Percentiles rank a stretch among this genome's conserved stretches.
Conservation (phyloP, 495 filamentous ascomycete genomes). For the Penicillium flavigenum region DNA sequence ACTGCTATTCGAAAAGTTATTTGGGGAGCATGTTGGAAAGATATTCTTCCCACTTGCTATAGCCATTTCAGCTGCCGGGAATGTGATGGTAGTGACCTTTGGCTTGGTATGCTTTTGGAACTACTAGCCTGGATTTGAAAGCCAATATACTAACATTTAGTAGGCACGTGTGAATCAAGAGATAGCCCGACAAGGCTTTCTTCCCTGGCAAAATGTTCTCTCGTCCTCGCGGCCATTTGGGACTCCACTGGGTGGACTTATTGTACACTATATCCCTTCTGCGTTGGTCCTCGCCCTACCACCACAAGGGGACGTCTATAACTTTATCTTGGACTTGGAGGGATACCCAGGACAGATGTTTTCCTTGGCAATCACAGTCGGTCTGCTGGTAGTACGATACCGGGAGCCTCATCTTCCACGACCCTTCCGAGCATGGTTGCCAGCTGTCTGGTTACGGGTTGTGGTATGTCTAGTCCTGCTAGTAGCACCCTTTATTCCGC, state of each 20-base stretch:
- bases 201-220: constrained; percentile 61
- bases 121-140: background rate
- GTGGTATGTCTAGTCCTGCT: constrained; percentile 35
- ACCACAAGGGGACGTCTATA: constrained; percentile 64
- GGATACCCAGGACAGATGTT: constrained; percentile 66
- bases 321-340: constrained; percentile 72
- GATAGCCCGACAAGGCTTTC: constrained; percentile 65
- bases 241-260: constrained; percentile 63
- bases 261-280: constrained; percentile 68
- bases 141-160: background rate
- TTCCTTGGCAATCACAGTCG: constrained; percentile 56
- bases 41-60: constrained; percentile 62
- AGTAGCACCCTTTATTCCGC: constrained; percentile 44
- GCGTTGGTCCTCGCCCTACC: constrained; percentile 64
- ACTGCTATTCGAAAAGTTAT: constrained; percentile 65
- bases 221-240: constrained; percentile 67
- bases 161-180: constrained; percentile 71
- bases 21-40: constrained; percentile 58
- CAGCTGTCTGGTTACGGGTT: constrained; percentile 43
- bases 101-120: constrained; percentile 46
- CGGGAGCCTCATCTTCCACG: constrained; percentile 59
- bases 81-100: constrained; percentile 78
- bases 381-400: constrained; percentile 61
- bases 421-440: constrained; percentile 68
- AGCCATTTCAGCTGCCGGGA: constrained; percentile 66